Evolutionary conservation across 2,329 filamentous ascomycete species (phyloP).

Genomic region (Conoideocrella luteorostrata): DNA sequence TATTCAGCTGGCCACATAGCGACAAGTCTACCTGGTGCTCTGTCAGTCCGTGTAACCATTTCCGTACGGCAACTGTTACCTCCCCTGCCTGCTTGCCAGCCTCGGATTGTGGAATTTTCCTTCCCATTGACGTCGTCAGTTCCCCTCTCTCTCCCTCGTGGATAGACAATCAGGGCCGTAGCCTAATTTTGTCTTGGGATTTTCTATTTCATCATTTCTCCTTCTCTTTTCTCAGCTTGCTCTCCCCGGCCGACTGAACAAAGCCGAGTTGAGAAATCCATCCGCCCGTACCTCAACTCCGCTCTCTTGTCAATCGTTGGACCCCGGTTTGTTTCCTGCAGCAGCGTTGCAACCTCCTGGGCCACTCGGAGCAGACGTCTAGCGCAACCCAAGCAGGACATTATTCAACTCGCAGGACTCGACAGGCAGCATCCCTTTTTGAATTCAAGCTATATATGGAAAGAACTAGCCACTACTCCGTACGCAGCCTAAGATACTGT

Average conservation of each 20-base stretch:
- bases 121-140: conserved; percentile 2
- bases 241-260: not conserved
- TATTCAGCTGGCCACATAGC: too few relatives aligned
- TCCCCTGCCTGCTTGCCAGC: not conserved
- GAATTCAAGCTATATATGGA: not conserved
- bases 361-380: too few relatives aligned
- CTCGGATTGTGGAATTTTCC: conserved; percentile 9
- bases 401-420: too few relatives aligned
- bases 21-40: conserved; percentile 71
- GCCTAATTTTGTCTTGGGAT: conserved; percentile 3
- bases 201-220: not conserved
- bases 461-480: not conserved
- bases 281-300: not conserved
- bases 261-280: not conserved
- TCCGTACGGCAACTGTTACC: too few relatives aligned
- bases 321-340: too few relatives aligned
- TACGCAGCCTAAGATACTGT: conserved; percentile 3
- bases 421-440: too few relatives aligned
- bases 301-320: not conserved
- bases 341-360: too few relatives aligned
- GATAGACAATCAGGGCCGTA: conserved; percentile 3
- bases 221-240: not conserved
- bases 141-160: conserved; percentile 5
- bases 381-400: too few relatives aligned
- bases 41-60: too few relatives aligned